A percentile compares a stretch with the other conserved stretches of the same genome.
These are phyloP conservation scores for Oryza punctata DNA, from an alignment of 176 grass and related monocot genomes.

Conservation along the genomic window DNA sequence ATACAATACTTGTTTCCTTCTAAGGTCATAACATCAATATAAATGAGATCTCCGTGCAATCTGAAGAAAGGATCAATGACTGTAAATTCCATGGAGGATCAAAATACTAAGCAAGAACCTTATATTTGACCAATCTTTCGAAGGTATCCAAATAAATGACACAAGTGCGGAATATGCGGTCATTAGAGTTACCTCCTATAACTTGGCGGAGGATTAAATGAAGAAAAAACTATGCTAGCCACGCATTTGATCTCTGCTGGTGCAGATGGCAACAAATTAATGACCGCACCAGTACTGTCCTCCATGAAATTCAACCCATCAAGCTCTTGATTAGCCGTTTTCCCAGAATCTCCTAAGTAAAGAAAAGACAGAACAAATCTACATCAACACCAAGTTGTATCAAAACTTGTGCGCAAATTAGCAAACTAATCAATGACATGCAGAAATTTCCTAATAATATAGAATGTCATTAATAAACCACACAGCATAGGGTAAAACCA, in stretches of 20 bases:
- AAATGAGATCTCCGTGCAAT: constrained; percentile 92
- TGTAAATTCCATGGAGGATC: constrained; percentile 11
- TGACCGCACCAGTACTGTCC: constrained; percentile 56
- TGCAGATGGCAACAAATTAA: constrained; percentile 59
- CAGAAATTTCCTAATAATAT: background rate
- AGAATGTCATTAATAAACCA: constrained; percentile 1
- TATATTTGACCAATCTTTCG: background rate
- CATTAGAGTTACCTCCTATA: constrained; percentile 69
- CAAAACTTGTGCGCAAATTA: background rate
- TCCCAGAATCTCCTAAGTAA: constrained; percentile 58
- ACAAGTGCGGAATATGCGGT: background rate
- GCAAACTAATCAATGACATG: constrained; percentile 21
- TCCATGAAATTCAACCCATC: constrained; percentile 93
- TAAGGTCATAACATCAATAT: constrained; percentile 80
- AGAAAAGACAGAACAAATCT: constrained; percentile 25
- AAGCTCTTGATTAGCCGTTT: constrained; percentile 70
- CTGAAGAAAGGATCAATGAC: constrained; percentile 44
- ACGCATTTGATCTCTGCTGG: constrained; percentile 80
- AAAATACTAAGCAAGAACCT: background rate
- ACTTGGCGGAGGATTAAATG: constrained; percentile 95
- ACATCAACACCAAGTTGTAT: no score
- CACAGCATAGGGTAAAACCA: constrained; percentile 16
- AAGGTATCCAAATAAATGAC: background rate
- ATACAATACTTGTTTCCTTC: constrained; percentile 95
- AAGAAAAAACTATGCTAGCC: constrained; percentile 85